These are phyloP conservation scores for Quercus rubra DNA, from an alignment of 306 rosid genomes.

Conservation along the genomic window DNA sequence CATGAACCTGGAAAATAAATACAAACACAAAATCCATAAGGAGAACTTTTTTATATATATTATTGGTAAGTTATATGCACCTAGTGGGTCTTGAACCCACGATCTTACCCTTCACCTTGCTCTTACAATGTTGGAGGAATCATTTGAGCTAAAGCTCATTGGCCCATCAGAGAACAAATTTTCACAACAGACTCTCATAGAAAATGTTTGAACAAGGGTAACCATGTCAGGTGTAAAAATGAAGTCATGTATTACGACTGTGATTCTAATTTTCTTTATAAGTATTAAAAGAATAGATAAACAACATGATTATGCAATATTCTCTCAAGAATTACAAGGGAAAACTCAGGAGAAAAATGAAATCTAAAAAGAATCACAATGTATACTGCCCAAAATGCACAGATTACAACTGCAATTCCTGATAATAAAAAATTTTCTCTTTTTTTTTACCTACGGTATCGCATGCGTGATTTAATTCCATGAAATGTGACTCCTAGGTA, in stretches of 20 bases:
- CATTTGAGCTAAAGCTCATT: no score
- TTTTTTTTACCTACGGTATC: not conserved
- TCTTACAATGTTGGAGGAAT: no score
- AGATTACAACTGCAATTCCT: not conserved
- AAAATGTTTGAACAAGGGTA: not conserved
- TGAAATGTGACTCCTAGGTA: not conserved
- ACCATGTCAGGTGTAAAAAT: not conserved
- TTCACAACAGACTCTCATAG: slow-evolving; percentile 6
- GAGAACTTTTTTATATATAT: not conserved
- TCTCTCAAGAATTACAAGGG: not conserved
- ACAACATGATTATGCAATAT: not conserved
- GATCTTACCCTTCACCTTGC: no score
- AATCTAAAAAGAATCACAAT: not conserved
- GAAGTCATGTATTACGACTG: slow-evolving; percentile 1
- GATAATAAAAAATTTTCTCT: not conserved
- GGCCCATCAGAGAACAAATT: slow-evolving; percentile 1
- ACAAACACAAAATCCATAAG: not conserved
- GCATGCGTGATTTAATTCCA: not conserved
- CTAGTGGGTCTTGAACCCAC: no score
- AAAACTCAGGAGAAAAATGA: not conserved
- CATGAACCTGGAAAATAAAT: not conserved
- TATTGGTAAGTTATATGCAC: no score
- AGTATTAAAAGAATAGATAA: not conserved
- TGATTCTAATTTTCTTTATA: not conserved
- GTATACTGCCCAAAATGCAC: not conserved